Conservation (phyloP, 345 rosid species). For the Nephelium lappaceum region DNA sequence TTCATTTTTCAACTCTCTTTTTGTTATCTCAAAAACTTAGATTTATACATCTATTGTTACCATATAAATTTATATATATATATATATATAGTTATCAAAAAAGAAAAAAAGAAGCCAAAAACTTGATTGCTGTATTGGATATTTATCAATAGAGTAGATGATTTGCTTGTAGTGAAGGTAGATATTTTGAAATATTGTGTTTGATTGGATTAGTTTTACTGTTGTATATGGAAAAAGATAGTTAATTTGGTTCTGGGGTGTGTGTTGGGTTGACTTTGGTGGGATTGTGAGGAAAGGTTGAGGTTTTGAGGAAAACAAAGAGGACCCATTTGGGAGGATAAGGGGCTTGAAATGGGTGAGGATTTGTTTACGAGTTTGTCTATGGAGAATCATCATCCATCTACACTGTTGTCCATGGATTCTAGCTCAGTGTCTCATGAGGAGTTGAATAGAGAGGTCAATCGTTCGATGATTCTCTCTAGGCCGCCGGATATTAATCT, state of each 20-base stretch:
- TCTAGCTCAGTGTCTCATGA: conserved; percentile 42
- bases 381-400: conserved; percentile 54
- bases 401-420: conserved; percentile 58
- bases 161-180: conserved; percentile 1
- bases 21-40: background rate
- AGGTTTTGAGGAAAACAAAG: background rate
- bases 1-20: background rate
- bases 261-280: background rate
- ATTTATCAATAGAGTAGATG: background rate
- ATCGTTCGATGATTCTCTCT: conserved; percentile 41
- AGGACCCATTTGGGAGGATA: background rate
- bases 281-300: background rate
- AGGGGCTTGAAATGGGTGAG: conserved; percentile 42
- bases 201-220: background rate
- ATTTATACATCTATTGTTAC: no score
- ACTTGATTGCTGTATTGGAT: background rate
- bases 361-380: conserved; percentile 45
- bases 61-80: no score
- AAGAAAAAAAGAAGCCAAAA: background rate
- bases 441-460: conserved; percentile 47
- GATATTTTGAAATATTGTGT: background rate
- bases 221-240: background rate
- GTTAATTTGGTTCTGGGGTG: background rate
- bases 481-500: conserved; percentile 60
- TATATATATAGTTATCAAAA: no score